Evolutionary conservation across 2,329 filamentous ascomycete genomes (phyloP).

Genomic region (Aspergillus sergii): DNA sequence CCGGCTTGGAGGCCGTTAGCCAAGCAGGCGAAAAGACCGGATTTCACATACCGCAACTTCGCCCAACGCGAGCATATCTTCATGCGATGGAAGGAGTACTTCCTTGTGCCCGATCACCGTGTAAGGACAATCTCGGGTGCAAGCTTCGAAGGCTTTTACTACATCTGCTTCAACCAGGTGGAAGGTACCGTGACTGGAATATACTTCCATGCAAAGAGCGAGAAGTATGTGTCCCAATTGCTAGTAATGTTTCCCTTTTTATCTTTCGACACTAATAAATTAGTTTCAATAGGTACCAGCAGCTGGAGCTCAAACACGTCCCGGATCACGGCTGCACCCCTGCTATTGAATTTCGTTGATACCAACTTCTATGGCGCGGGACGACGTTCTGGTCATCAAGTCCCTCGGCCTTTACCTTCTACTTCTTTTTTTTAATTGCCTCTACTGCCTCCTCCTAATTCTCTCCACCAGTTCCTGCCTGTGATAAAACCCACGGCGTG

Average conservation of each 20-base stretch:
- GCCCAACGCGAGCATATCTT: slow-evolving; percentile 86
- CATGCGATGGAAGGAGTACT: slow-evolving; percentile 99
- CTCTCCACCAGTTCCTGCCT: background rate
- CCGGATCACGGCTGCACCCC: slow-evolving; percentile 80
- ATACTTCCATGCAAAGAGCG: slow-evolving; percentile 97
- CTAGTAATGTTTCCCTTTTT: background rate
- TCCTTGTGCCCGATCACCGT: slow-evolving; percentile 91
- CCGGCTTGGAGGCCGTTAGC: slow-evolving; percentile 78
- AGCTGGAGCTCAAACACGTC: slow-evolving; percentile 87
- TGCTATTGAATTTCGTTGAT: slow-evolving; percentile 84
- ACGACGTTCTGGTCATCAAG: slow-evolving; percentile 1
- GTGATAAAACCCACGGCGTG: background rate
- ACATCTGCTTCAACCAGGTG: slow-evolving; percentile 96
- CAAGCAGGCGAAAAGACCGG: slow-evolving; percentile 61
- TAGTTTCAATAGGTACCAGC: slow-evolving; percentile 71
- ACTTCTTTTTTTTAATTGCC: background rate
- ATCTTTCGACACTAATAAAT: slow-evolving; percentile 17
- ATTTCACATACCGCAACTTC: slow-evolving; percentile 67
- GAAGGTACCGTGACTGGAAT: slow-evolving; percentile 86
- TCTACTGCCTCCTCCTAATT: background rate
- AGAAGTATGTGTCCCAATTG: slow-evolving; percentile 69
- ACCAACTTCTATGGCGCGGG: background rate
- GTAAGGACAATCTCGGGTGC: slow-evolving; percentile 89
- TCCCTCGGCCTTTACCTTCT: slow-evolving; percentile 3
- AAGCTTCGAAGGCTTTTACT: slow-evolving; percentile 98